These are phyloP conservation scores for Grosmannia huntii DNA, from an alignment of 2,329 filamentous ascomycete species.

Conservation along the genomic window DNA sequence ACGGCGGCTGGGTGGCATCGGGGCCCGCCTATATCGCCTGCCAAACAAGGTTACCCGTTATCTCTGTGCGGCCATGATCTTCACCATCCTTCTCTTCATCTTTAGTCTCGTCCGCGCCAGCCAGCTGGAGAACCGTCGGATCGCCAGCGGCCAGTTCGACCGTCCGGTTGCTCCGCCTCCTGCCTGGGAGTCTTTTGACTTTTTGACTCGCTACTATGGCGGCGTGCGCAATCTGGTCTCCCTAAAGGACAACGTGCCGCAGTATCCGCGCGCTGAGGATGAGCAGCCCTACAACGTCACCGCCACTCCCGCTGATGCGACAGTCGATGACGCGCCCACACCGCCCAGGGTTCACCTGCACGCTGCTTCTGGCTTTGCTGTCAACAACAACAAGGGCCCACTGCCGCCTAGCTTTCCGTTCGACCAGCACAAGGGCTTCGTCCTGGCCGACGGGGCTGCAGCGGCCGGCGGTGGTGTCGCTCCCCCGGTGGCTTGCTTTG, in stretches of 20 bases:
- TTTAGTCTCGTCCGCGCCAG: constrained; percentile 62
- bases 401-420: constrained; percentile 11
- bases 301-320: constrained; percentile 6
- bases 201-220: constrained; percentile 80
- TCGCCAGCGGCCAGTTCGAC: constrained; percentile 43
- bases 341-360: constrained; percentile 16
- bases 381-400: constrained; percentile 8
- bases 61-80: constrained; percentile 59
- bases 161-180: constrained; percentile 52
- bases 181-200: constrained; percentile 73
- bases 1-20: constrained; percentile 4
- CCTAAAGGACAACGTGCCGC: constrained; percentile 54
- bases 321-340: neutral
- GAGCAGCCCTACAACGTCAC: constrained; percentile 34
- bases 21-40: constrained; percentile 42
- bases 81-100: constrained; percentile 63
- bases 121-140: constrained; percentile 51
- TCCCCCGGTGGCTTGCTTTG: constrained; percentile 56
- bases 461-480: constrained; percentile 20
- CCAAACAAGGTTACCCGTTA: constrained; percentile 66
- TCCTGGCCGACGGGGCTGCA: constrained; percentile 24
- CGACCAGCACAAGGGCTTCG: constrained; percentile 5
- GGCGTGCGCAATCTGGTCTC: constrained; percentile 63
- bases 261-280: constrained; percentile 62
- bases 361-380: constrained; percentile 3